Conservation (phyloP, 1,284 basidiomycete species). For the Leccinum solheimii region DNA sequence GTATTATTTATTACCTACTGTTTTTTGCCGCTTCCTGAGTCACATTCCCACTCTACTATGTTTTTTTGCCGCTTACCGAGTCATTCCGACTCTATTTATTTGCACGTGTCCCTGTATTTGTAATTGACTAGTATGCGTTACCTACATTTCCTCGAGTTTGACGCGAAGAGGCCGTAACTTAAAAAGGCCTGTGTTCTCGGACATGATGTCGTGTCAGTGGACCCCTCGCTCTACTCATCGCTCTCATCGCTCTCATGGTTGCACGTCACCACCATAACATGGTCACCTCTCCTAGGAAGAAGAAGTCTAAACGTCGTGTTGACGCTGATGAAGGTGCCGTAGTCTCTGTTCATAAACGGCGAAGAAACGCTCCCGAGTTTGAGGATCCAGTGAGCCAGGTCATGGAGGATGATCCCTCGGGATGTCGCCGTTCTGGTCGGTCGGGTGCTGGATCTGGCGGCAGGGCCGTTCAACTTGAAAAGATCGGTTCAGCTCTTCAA, state of each 20-base stretch:
- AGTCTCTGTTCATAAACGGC: no score
- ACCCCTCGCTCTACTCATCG: not conserved
- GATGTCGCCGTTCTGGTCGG: not conserved
- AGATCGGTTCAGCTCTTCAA: not conserved
- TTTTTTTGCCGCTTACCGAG: no score
- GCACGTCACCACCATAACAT: not conserved
- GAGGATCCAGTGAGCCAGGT: not conserved
- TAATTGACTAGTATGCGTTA: no score
- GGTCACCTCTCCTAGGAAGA: not conserved
- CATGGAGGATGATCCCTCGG: not conserved
- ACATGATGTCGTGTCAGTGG: not conserved
- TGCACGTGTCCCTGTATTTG: no score
- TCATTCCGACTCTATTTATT: no score
- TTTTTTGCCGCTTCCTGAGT: no score
- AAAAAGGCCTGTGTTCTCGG: no score
- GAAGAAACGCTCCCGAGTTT: not conserved
- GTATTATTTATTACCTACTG: no score
- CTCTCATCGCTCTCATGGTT: not conserved
- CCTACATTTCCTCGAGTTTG: not conserved
- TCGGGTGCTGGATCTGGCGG: not conserved
- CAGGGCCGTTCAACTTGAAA: not conserved
- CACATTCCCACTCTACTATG: no score
- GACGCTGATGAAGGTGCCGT: not conserved
- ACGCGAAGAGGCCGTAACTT: no score
- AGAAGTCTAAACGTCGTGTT: not conserved